Evolutionary conservation across 257 asterid species (phyloP), one percentile per base, ranked within the genome.

Genomic region (Nicotiana tabacum): DNA sequence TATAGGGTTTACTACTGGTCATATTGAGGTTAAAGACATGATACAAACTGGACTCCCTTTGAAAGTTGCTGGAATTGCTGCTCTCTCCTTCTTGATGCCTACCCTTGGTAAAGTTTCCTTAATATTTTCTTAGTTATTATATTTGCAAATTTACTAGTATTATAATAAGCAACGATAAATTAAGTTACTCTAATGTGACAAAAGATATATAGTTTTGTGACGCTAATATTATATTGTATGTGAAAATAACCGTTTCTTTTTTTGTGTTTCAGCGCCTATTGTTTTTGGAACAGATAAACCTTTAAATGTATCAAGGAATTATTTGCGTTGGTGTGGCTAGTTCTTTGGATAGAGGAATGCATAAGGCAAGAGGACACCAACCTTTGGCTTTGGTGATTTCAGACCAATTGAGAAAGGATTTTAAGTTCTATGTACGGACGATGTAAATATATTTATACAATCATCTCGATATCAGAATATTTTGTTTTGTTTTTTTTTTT

Each of bases 1-100:
- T 3, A 96, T 95, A 2, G 99, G 99, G 1, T 95, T 95, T 87
- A 62, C 97, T 24, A 92, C 98, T 0, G 99, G 97, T 0, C 97
- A 94, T 69, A 87, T 95, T 17, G 92, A 95, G 64, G 90, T 92
- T 64, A 80, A 30, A 0, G 98, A 95, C 77, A 94, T 95, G 99
- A 55, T 95, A 46, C 78, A 83, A 29, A 80, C 88, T 0, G 99
- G 99, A 51, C 9, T 85, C 5, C 97, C 97, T 0, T 79, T 95
- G 13, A 95, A 95, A 62, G 51, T 94, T 84, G 88, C 89, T 6
- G 97, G 91, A 2, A 86, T 87, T n/a, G 21, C 80, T 18, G 92
- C 81, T 5, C 83, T 95, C 46, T 89, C 99, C 21, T 10, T 95
- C 79, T 62, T 94, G 1, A 94, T 95, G 98, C 99, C 99, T 37